Percentiles rank a stretch among this genome's conserved stretches.
Evolutionary conservation across 805 yeast genomes (phyloP).

Genomic region (Sungouiella thailandica): DNA sequence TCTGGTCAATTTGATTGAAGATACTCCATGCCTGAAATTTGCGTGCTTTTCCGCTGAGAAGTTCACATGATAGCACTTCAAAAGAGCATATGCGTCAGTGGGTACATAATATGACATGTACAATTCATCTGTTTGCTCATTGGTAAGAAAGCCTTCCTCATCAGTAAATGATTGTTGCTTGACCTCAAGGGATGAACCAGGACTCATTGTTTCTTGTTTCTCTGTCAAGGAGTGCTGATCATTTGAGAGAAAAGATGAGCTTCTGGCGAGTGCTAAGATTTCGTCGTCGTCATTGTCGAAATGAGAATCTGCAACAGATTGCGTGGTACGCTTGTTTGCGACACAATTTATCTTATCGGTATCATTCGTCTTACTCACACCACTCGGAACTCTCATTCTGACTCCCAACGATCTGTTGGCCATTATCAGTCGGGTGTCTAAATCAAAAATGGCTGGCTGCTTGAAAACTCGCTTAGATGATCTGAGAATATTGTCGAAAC

Average conservation of each 20-base stretch:
- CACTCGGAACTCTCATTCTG: no score
- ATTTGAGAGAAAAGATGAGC: constrained; percentile 2
- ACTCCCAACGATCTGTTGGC: no score
- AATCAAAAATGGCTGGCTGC: no score
- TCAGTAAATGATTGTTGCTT: constrained; percentile 11
- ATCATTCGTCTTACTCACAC: no score
- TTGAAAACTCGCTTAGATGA: no score
- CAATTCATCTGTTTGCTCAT: constrained; percentile 34
- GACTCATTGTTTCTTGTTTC: no score
- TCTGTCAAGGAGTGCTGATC: no score
- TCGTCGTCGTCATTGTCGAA: constrained; percentile 17
- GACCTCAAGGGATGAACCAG: background rate
- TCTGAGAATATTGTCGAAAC: no score
- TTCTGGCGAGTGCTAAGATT: constrained; percentile 10
- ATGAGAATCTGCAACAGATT: constrained; percentile 2
- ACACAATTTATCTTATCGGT: no score
- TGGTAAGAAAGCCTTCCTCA: constrained; percentile 37
- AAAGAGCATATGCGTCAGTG: constrained; percentile 9
- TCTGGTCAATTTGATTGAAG: background rate
- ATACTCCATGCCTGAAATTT: background rate
- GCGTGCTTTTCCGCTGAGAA: background rate
- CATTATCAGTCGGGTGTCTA: no score
- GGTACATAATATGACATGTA: constrained; percentile 35
- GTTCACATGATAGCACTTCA: constrained; percentile 3
- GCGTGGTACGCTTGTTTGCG: no score